Conservation (phyloP, 441 rosid genomes). For the Manihot esculenta region DNA sequence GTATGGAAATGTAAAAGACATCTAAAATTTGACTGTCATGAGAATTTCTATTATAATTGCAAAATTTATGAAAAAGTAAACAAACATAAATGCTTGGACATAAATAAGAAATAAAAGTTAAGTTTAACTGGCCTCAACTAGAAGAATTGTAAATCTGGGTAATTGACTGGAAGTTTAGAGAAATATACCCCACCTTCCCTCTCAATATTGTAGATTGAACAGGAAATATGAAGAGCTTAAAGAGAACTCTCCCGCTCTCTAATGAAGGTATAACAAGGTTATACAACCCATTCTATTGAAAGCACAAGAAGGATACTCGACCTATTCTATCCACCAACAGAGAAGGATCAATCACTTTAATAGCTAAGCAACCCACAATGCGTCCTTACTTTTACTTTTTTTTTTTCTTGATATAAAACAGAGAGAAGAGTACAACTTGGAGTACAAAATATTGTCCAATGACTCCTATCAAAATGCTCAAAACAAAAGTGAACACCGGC, state of each 20-base stretch:
- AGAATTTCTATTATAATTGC: background rate
- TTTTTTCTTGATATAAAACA: background rate
- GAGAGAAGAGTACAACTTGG: background rate
- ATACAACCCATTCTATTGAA: background rate
- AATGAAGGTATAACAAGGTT: background rate
- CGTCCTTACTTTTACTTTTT: background rate
- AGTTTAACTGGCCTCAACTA: background rate
- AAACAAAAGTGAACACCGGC: background rate
- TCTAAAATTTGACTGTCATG: background rate
- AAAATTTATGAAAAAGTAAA: conserved; percentile 9
- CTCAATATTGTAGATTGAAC: background rate
- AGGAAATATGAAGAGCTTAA: background rate
- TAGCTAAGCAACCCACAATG: background rate
- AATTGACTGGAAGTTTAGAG: background rate
- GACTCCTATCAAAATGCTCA: conserved; percentile 5
- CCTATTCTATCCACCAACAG: background rate
- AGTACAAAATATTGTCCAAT: background rate
- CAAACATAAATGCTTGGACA: background rate
- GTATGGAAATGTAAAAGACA: background rate
- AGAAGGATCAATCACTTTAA: background rate
- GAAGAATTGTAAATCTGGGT: background rate
- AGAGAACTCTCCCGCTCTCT: background rate
- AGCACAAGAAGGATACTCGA: background rate
- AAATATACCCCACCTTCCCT: background rate
- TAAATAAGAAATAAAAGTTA: background rate